Evolutionary conservation across 2,329 filamentous ascomycete genomes (phyloP), one percentile per base, ranked within the genome.

Genomic region (Neocucurbitaria cava): DNA sequence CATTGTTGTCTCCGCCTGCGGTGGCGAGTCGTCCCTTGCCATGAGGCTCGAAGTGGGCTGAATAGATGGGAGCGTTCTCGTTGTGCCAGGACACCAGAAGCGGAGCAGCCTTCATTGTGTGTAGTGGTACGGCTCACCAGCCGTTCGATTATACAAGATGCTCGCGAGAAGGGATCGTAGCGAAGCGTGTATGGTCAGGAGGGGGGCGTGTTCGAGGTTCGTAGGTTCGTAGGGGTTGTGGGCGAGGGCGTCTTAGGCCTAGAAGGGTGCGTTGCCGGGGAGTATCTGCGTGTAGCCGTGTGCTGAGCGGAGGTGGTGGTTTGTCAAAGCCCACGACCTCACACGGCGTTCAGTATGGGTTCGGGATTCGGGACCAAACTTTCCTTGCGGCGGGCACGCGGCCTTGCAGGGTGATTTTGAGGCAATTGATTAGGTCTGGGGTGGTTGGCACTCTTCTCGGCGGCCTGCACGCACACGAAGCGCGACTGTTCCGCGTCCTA

Each of bases 61-160:
- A 97, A 81, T 98, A 99, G 75, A 99, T 93, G 54, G 95, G 95
- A 69, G 91, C 88, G 79, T 96, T 96, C 74, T 96, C 91, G 77
- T 97, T 91, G 79, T 99, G 96, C 95, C 95, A 99, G 82, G 96
- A 92, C 80, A 99, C 94, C 74, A 98, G 94, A 67, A 99, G 85
- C 68, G 95, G 94, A 72, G 92, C 89, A 74, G 92, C 93, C 85
- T 96, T 98, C 95, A 99, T 99, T 38, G 52, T 68, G 67, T 56
- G 49, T 38, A 52, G 23, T 42, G 49, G 17, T 46, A 61, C 61
- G 54, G 65, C 65, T 66, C 61, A 60, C 52, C 56, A 62, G 67
- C 62, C 56, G 54, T 52, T 54, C 36, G 44, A 44, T 50, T 28
- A 43, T 20, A 36, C 33, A 31, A 21, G n/a, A 10, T 24, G 18